These are phyloP conservation scores for Aureobasidium mangrovei DNA, from an alignment of 2,329 filamentous ascomycete genomes.

Conservation along the genomic window DNA sequence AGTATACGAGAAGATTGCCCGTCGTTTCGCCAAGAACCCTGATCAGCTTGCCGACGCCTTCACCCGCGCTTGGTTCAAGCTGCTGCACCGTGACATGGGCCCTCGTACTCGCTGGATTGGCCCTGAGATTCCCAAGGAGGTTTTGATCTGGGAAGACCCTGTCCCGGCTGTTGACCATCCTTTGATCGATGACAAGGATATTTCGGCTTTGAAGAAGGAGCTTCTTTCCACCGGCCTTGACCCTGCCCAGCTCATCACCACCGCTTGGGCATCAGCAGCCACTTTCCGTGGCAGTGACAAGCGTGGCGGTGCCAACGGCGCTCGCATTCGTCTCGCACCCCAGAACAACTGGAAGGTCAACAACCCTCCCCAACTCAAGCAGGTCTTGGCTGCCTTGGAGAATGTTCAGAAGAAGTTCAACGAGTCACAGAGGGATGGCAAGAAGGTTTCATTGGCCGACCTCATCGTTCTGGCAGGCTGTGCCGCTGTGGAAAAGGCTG, in stretches of 20 bases:
- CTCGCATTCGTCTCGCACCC: slow-evolving; percentile 64
- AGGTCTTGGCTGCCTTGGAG: slow-evolving; percentile 56
- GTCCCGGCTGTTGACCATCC: slow-evolving; percentile 52
- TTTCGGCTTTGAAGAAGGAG: slow-evolving; percentile 57
- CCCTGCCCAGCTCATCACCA: slow-evolving; percentile 52
- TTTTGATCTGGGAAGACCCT: slow-evolving; percentile 67
- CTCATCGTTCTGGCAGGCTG: slow-evolving; percentile 66
- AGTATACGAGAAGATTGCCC: slow-evolving; percentile 65
- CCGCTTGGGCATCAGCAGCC: slow-evolving; percentile 61
- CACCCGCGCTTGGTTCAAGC: slow-evolving; percentile 72
- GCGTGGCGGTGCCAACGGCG: slow-evolving; percentile 74
- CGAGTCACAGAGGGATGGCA: slow-evolving; percentile 41
- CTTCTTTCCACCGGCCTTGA: slow-evolving; percentile 56
- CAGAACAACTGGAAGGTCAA: slow-evolving; percentile 67
- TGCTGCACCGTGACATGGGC: slow-evolving; percentile 71
- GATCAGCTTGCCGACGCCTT: slow-evolving; percentile 62
- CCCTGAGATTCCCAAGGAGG: slow-evolving; percentile 63
- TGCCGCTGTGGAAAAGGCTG: slow-evolving; percentile 65
- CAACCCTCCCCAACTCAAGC: slow-evolving; percentile 57
- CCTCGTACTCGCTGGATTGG: slow-evolving; percentile 63
- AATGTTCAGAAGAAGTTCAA: slow-evolving; percentile 60
- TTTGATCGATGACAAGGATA: slow-evolving; percentile 53
- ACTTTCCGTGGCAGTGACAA: slow-evolving; percentile 70
- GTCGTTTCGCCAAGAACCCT: slow-evolving; percentile 59
- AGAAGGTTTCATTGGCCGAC: slow-evolving; percentile 71